phyloP scores from a whole-genome alignment of 176 grass and related monocot genomes.

The Saccharum officinarum region DNA sequence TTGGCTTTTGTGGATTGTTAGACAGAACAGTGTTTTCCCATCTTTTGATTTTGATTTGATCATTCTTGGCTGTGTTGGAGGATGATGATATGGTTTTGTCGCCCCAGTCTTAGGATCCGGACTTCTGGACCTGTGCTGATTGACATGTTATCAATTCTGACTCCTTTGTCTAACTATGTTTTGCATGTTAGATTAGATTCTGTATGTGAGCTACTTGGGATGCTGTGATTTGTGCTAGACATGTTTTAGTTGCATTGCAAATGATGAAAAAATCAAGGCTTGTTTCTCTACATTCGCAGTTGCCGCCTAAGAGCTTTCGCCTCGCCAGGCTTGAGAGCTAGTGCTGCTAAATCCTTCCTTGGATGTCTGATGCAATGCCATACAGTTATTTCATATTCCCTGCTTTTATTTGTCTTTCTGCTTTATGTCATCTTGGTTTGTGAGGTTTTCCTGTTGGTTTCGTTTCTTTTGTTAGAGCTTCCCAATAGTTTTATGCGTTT shows the following conservation, averaged over 20 bases:
- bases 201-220: too few relatives aligned
- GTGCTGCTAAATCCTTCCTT: constrained; percentile 59
- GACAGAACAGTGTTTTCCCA: background rate
- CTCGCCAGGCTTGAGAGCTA: background rate
- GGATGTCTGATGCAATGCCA: constrained; percentile 55
- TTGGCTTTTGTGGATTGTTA: too few relatives aligned
- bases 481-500: too few relatives aligned
- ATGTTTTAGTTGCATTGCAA: background rate
- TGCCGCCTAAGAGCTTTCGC: constrained; percentile 61
- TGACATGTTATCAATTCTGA: background rate
- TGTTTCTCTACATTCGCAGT: constrained; percentile 81
- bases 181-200: too few relatives aligned
- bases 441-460: background rate
- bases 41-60: background rate
- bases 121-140: background rate
- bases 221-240: background rate
- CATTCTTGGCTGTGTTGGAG: background rate
- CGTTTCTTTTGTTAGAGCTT: background rate
- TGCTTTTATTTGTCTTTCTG: background rate
- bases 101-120: background rate
- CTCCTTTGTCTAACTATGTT: background rate
- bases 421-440: background rate
- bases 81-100: background rate
- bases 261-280: constrained; percentile 46
- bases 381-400: background rate